These are phyloP conservation scores for Gracilaria vermiculophylla DNA, from an alignment of 23 red algal genomes.

Conservation along the genomic window DNA sequence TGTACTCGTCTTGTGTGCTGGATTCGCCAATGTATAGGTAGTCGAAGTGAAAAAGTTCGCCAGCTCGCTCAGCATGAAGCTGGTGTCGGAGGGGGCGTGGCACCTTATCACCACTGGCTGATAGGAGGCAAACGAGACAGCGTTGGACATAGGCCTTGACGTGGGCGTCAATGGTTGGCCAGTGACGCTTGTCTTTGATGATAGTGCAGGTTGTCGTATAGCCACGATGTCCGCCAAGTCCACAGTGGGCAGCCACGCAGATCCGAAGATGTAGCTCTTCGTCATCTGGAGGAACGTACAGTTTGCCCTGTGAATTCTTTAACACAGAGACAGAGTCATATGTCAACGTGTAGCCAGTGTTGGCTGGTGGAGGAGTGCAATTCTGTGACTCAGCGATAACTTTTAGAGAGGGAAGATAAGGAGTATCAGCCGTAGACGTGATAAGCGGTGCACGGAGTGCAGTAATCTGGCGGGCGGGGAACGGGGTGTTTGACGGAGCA, in stretches of 20 bases:
- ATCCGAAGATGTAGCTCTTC: conserved; percentile 2
- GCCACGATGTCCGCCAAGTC: background rate
- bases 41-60: background rate
- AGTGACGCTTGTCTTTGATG: background rate
- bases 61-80: background rate
- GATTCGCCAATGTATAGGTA: background rate
- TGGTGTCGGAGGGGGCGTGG: background rate
- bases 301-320: background rate
- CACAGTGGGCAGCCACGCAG: background rate
- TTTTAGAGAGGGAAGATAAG: background rate
- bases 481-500: background rate
- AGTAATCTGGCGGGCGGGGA: background rate
- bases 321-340: too few species aligned
- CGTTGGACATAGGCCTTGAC: background rate
- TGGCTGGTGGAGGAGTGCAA: background rate
- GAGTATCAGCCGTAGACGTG: background rate
- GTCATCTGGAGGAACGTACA: background rate
- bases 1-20: background rate
- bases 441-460: background rate
- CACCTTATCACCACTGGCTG: background rate
- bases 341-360: too few species aligned
- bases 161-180: background rate
- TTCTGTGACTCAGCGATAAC: background rate
- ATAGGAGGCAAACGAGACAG: background rate
- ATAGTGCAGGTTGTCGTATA: background rate